These are phyloP conservation scores for Flaveria bidentis DNA, from an alignment of 129 eudicot species.

Conservation along the genomic window DNA sequence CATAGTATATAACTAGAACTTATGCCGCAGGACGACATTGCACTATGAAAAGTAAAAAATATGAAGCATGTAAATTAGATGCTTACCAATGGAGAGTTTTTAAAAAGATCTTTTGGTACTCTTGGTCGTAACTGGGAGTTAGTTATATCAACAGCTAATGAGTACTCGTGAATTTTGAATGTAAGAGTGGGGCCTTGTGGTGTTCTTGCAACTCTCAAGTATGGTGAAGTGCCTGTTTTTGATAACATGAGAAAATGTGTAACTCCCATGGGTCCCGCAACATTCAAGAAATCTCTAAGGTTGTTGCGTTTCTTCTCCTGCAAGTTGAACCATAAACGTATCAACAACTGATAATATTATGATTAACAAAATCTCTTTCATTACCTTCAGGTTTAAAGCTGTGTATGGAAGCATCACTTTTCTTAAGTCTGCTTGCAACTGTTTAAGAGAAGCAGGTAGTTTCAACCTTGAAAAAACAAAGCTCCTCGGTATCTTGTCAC, in stretches of 20 bases:
- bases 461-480: conserved; percentile 83
- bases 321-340: conserved; percentile 8
- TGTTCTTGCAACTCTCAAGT: conserved; percentile 89
- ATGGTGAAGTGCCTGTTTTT: conserved; percentile 73
- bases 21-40: neutral
- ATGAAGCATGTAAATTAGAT: neutral
- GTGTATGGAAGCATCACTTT: conserved; percentile 93
- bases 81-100: conserved; percentile 80
- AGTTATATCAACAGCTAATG: conserved; percentile 80
- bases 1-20: neutral
- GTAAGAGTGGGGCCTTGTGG: conserved; percentile 98
- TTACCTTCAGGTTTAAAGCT: conserved; percentile 91
- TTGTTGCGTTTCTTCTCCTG: conserved; percentile 95
- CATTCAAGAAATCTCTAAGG: conserved; percentile 82
- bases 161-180: conserved; percentile 77
- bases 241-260: conserved; percentile 96
- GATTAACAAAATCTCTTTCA: neutral
- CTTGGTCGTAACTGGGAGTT: conserved; percentile 88
- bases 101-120: conserved; percentile 81
- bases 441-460: conserved; percentile 72
- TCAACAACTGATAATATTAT: neutral
- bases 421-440: conserved; percentile 79
- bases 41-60: neutral
- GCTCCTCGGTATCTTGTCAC: conserved; percentile 89
- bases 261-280: conserved; percentile 97